Base-by-base conservation (phyloP, 129 eudicot species). In the Scalesia atractyloides region DNA sequence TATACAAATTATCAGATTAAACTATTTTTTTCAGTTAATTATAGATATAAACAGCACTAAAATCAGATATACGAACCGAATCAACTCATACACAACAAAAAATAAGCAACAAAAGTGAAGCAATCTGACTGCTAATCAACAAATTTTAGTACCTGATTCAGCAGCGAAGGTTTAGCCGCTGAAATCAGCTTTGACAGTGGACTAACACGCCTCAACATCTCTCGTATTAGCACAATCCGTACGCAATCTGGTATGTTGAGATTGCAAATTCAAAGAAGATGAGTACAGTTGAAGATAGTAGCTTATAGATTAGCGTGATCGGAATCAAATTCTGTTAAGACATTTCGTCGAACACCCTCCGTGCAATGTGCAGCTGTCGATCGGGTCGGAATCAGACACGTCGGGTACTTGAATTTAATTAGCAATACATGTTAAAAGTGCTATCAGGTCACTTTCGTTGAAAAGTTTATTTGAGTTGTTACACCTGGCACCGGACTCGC, bases 181-280 rank as follows among this genome's bases (percentile, higher is more conserved):
- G 79, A 70, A 70, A 79, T 17, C 59, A 83, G 79, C 24, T 79
- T 74, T 65, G 87, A 85, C 47, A 85, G 74, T 52, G 73, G 72
- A 79, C 62, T 68, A 61, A 37, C 82, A 75, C 87, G 89, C 81
- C 87, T 76, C 85, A 83, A 83, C 96, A 88, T 88, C 54, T 65
- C 82, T 50, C 59, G 9, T 54, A 7, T 52, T 14, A 54, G 17
- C 75, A 70, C 75, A 20, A 62, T 48, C 63, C 22, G 51, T 34
- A 10, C 20, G 47, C 2, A 47, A 19, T 60, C 36, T 13, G 5
- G 1, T 17, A 18, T 53, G 26, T 24, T 59, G 44, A 26, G 34
- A 26, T 44, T 48, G 34, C 19, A 68, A 5, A 68, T 26, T 58
- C 43, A 36, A 68, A 41, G 30, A 68, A 58, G 44, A 68, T 76